Conservation (phyloP, 2,329 filamentous ascomycete species). For the Dactylonectria estremocensis region DNA sequence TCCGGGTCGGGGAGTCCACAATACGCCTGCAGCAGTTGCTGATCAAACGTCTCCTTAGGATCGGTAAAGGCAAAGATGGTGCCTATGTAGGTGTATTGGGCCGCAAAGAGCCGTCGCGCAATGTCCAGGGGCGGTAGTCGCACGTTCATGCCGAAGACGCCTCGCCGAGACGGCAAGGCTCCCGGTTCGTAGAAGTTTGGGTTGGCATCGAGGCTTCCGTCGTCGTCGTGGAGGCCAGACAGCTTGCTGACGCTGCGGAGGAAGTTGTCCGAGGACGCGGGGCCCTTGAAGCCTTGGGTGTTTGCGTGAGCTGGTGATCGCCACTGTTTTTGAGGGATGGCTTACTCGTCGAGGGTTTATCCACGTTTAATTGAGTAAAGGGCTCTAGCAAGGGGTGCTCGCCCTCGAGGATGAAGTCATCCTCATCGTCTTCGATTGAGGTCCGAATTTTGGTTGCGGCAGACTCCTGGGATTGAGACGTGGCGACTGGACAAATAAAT, state of each 20-base stretch:
- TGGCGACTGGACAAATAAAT: not conserved
- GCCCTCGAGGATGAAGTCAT: slow-evolving; percentile 48
- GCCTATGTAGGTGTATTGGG: slow-evolving; percentile 70
- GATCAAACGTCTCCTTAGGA: slow-evolving; percentile 59
- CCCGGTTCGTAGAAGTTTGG: slow-evolving; percentile 54
- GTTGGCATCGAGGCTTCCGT: slow-evolving; percentile 51
- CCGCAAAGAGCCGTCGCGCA: slow-evolving; percentile 36
- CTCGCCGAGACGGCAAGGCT: slow-evolving; percentile 52
- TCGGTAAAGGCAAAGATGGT: slow-evolving; percentile 69
- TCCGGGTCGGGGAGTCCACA: slow-evolving; percentile 57
- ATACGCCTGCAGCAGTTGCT: slow-evolving; percentile 60
- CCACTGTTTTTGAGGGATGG: not conserved
- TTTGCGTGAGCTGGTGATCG: not conserved
- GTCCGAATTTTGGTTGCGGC: not conserved
- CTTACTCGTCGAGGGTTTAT: slow-evolving; percentile 51
- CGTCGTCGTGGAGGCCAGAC: slow-evolving; percentile 53
- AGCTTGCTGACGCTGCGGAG: slow-evolving; percentile 55
- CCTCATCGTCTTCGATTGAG: slow-evolving; percentile 42
- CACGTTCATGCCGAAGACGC: slow-evolving; percentile 35
- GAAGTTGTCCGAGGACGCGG: slow-evolving; percentile 57
- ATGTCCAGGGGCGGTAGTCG: slow-evolving; percentile 25
- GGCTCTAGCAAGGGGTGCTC: slow-evolving; percentile 52
- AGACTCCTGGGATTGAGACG: not conserved
- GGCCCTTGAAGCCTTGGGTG: slow-evolving; percentile 53
- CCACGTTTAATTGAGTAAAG: slow-evolving; percentile 54